These are phyloP conservation scores for Polygonum maritimum DNA, from an alignment of 148 eudicot genomes.

Conservation along the genomic window DNA sequence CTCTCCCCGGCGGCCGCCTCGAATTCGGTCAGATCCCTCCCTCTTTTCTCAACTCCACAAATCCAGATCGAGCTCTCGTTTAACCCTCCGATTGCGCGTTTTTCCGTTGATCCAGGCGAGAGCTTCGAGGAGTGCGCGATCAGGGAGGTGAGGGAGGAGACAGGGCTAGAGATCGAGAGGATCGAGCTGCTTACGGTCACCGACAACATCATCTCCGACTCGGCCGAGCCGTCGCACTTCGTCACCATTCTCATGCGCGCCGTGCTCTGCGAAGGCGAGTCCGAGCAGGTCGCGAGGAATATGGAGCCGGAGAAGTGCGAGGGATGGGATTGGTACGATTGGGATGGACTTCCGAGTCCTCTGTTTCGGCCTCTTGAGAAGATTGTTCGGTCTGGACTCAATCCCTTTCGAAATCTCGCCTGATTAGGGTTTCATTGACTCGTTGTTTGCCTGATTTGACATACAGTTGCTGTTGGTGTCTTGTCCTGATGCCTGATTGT, in stretches of 20 bases:
- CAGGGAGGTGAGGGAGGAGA: slow-evolving; percentile 84
- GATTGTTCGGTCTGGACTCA: slow-evolving; percentile 41
- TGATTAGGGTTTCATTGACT: background rate
- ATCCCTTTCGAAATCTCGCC: slow-evolving; percentile 32
- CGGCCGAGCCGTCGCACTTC: slow-evolving; percentile 39
- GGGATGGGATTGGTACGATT: slow-evolving; percentile 91
- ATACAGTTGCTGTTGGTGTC: background rate
- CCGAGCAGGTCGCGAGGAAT: slow-evolving; percentile 36
- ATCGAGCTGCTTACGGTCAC: slow-evolving; percentile 56
- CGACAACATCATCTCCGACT: slow-evolving; percentile 42
- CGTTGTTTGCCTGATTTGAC: background rate
- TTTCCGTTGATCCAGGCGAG: slow-evolving; percentile 47
- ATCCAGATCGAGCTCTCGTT: background rate
- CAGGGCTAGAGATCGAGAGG: slow-evolving; percentile 51
- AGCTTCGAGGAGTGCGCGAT: slow-evolving; percentile 88
- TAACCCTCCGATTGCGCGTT: background rate
- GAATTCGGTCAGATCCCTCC: slow-evolving; percentile 50
- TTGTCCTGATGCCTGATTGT: background rate
- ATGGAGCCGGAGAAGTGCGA: slow-evolving; percentile 82
- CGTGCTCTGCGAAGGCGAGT: slow-evolving; percentile 22
- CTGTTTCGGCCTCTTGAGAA: slow-evolving; percentile 58
- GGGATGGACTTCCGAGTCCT: slow-evolving; percentile 69
- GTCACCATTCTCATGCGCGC: slow-evolving; percentile 59
- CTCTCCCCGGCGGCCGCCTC: slow-evolving; percentile 87
- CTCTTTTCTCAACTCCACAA: background rate